Evolutionary conservation across 1,284 basidiomycete species (phyloP).

Genomic region (Tranzscheliella williamsii): DNA sequence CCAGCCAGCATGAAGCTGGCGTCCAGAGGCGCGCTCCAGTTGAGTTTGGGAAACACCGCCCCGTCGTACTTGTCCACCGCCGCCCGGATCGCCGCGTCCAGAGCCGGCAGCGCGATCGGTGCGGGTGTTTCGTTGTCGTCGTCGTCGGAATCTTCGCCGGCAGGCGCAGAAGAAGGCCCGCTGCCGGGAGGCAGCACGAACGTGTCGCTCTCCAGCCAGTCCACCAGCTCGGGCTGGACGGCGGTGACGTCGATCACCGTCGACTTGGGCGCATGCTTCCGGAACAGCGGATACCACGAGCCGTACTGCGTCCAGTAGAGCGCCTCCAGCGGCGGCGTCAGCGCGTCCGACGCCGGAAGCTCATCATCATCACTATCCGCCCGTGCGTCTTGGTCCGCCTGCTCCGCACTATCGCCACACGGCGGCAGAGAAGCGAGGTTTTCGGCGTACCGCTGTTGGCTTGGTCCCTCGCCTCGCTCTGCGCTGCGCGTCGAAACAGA

Average conservation of each 20-base stretch:
- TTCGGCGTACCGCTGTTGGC: no score
- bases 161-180: constrained; percentile 63
- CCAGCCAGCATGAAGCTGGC: constrained; percentile 87
- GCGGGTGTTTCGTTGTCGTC: constrained; percentile 57
- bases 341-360: no score
- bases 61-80: constrained; percentile 70
- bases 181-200: constrained; percentile 82
- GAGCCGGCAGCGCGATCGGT: constrained; percentile 61
- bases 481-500: no score
- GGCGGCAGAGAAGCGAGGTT: no score
- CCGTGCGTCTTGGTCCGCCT: no score
- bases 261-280: constrained; percentile 73
- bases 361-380: no score
- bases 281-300: constrained; percentile 80
- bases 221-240: constrained; percentile 69
- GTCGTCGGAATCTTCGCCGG: constrained; percentile 67
- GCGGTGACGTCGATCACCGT: constrained; percentile 72
- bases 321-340: constrained; percentile 70
- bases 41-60: constrained; percentile 82
- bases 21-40: constrained; percentile 65
- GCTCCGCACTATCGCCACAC: no score
- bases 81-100: constrained; percentile 74
- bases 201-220: constrained; percentile 77
- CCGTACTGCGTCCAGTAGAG: constrained; percentile 71
- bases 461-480: no score